Conservation (phyloP, 2,329 filamentous ascomycete species). For the Paecilomyces formosus region DNA sequence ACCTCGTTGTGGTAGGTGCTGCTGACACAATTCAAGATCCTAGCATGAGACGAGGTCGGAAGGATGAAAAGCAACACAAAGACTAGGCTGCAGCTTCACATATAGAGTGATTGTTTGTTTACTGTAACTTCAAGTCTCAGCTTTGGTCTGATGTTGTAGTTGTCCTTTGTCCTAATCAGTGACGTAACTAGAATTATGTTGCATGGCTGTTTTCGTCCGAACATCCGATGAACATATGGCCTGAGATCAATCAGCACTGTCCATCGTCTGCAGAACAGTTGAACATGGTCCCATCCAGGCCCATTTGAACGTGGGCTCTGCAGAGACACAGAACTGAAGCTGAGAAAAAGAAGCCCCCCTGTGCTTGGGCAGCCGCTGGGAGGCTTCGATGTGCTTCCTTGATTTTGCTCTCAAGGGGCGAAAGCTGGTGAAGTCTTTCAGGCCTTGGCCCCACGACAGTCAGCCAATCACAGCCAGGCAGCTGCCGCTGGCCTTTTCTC, state of each 20-base stretch:
- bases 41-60: too few relatives aligned
- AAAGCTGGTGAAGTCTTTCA: not conserved
- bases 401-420: not conserved
- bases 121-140: not conserved
- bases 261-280: not conserved
- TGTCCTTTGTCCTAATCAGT: not conserved
- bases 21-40: too few relatives aligned
- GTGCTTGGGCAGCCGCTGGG: not conserved
- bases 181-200: not conserved
- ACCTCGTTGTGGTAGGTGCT: too few relatives aligned
- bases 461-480: constrained; percentile 18
- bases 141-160: not conserved
- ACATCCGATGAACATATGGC: not conserved
- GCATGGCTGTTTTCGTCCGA: not conserved
- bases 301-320: not conserved
- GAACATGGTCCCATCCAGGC: not conserved
- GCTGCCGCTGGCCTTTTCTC: constrained; percentile 9
- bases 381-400: not conserved
- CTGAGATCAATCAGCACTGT: not conserved
- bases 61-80: not conserved
- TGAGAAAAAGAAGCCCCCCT: not conserved
- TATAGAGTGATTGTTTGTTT: not conserved
- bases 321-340: not conserved
- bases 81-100: not conserved
- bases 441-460: constrained; percentile 14